Conservation (phyloP, 169 alveolate species). For the Eimeria sp. region DNA sequence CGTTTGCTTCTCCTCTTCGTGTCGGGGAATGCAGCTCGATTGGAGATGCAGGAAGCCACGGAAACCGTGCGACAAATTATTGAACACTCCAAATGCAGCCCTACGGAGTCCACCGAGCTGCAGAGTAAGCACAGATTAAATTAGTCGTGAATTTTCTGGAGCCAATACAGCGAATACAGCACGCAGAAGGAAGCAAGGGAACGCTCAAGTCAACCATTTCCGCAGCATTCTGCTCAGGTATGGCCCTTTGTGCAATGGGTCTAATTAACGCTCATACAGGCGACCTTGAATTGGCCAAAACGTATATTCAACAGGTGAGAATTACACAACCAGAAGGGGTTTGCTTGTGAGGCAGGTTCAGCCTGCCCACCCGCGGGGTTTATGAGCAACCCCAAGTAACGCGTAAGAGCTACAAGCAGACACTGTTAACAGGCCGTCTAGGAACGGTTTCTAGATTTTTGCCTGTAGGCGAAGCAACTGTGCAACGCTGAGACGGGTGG, state of each 20-base stretch:
- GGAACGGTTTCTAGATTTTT: not conserved
- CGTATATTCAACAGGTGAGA: constrained; percentile 2
- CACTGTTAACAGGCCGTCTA: not conserved
- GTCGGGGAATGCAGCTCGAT: constrained; percentile 24
- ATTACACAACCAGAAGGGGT: not conserved
- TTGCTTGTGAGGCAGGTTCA: not conserved
- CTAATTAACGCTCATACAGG: not conserved
- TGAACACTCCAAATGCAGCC: not conserved
- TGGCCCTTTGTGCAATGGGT: constrained; percentile 67
- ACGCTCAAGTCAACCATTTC: no score
- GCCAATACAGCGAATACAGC: not conserved
- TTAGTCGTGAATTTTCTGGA: not conserved
- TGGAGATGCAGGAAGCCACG: constrained; percentile 70
- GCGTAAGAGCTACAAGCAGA: not conserved
- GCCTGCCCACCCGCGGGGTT: not conserved
- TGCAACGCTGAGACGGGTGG: not conserved
- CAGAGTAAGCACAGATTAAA: not conserved
- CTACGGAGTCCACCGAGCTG: not conserved
- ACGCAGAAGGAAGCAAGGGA: not conserved
- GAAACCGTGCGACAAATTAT: constrained; percentile 44
- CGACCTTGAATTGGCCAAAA: constrained; percentile 22
- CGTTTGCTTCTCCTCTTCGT: constrained; percentile 82
- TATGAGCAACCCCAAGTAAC: not conserved
- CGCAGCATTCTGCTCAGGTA: not conserved
- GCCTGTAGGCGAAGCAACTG: constrained; percentile 8